These are phyloP conservation scores for Meredithiella fracta DNA, from an alignment of 2,329 filamentous ascomycete genomes.

Conservation along the genomic window DNA sequence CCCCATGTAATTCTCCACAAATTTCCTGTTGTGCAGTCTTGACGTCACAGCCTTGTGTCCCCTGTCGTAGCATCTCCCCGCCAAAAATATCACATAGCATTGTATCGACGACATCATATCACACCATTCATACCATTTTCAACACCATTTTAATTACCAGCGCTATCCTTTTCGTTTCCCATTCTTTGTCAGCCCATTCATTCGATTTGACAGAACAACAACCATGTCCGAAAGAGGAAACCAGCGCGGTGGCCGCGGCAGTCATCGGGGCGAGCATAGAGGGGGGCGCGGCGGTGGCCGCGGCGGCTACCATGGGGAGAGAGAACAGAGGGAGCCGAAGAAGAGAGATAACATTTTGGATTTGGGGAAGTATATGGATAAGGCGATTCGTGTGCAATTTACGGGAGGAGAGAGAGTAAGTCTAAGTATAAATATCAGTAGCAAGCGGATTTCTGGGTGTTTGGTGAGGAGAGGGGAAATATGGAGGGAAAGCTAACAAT, in stretches of 20 bases:
- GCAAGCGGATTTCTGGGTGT: no score
- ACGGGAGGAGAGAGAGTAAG: slow-evolving; percentile 77
- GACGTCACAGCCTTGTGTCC: slow-evolving; percentile 14
- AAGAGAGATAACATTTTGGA: slow-evolving; percentile 93
- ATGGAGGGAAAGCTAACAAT: slow-evolving; percentile 8
- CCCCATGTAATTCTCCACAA: not conserved
- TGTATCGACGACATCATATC: not conserved
- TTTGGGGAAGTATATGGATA: slow-evolving; percentile 90
- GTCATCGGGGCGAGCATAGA: slow-evolving; percentile 21
- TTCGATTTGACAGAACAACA: not conserved
- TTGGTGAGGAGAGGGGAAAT: no score
- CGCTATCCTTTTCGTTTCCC: slow-evolving; percentile 2
- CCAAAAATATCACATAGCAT: not conserved
- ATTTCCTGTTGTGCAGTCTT: slow-evolving; percentile 9
- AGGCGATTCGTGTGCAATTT: slow-evolving; percentile 89
- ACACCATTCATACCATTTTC: no score
- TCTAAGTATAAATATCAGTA: no score
- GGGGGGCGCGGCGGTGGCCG: slow-evolving; percentile 32
- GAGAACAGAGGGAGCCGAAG: slow-evolving; percentile 55
- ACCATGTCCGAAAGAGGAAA: slow-evolving; percentile 15
- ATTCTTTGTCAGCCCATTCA: not conserved
- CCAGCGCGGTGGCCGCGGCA: slow-evolving; percentile 27
- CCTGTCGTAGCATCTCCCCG: not conserved
- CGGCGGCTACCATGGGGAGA: slow-evolving; percentile 26
- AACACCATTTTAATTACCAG: no score